Percentiles rank a stretch among this genome's conserved stretches.
These are phyloP conservation scores for Mycena pura DNA, from an alignment of 768 basidiomycete genomes.

Conservation along the genomic window DNA sequence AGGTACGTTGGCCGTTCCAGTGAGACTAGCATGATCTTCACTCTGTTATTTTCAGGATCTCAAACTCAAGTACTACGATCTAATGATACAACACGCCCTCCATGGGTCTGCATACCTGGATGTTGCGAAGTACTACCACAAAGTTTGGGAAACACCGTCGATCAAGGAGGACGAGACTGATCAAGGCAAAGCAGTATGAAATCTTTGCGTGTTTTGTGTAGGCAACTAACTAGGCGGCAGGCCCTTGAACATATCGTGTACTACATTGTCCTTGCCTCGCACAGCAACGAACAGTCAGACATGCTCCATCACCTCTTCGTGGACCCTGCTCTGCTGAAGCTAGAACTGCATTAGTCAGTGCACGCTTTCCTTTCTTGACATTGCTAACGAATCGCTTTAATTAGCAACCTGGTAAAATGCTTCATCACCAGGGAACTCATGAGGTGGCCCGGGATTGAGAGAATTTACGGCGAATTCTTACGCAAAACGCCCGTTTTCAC, in stretches of 20 bases:
- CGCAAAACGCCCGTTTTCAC: conserved; percentile 83
- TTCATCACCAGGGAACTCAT: conserved; percentile 93
- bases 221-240: conserved; percentile 45
- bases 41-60: conserved; percentile 66
- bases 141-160: conserved; percentile 96
- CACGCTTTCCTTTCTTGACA: neutral
- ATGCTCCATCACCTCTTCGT: conserved; percentile 89
- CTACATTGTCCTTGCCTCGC: conserved; percentile 91
- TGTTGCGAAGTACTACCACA: conserved; percentile 93
- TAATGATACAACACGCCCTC: conserved; percentile 95
- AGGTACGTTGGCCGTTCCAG: conserved; percentile 54
- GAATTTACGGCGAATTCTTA: conserved; percentile 85
- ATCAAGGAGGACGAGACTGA: conserved; percentile 83
- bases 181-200: conserved; percentile 71
- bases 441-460: conserved; percentile 95
- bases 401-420: conserved; percentile 90
- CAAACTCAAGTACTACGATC: conserved; percentile 93
- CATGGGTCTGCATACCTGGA: conserved; percentile 88
- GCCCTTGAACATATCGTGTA: conserved; percentile 95
- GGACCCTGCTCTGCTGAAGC: conserved; percentile 79
- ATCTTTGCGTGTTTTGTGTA: conserved; percentile 6
- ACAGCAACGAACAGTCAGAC: conserved; percentile 97
- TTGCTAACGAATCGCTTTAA: conserved; percentile 23
- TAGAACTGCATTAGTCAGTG: conserved; percentile 84
- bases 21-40: no score